Conservation (phyloP, 345 rosid species). For the Angophora floribunda region DNA sequence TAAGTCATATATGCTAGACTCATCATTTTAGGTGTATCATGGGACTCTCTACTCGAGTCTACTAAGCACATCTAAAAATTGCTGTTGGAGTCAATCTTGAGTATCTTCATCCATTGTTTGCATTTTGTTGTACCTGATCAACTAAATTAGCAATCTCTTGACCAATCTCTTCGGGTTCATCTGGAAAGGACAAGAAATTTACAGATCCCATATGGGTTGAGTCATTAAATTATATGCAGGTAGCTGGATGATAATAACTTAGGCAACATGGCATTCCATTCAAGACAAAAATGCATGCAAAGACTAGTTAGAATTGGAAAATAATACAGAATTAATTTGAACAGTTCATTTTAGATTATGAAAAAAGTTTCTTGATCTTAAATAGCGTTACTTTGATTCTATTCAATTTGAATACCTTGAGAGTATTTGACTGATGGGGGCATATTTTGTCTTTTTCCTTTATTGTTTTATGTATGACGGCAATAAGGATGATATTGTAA, state of each 20-base stretch:
- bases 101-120: background rate
- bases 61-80: background rate
- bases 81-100: background rate
- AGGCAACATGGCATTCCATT: background rate
- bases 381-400: background rate
- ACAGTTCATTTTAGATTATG: background rate
- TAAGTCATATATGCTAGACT: background rate
- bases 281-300: background rate
- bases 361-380: background rate
- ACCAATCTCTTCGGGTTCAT: background rate
- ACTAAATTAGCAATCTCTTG: background rate
- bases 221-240: background rate
- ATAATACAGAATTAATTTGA: background rate
- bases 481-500: too few species aligned
- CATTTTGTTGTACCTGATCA: background rate
- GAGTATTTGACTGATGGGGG: too few species aligned
- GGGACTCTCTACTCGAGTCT: background rate
- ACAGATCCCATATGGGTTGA: background rate
- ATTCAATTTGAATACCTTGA: background rate
- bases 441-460: too few species aligned
- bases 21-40: background rate
- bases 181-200: background rate
- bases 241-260: background rate
- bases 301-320: background rate
- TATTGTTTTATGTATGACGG: too few species aligned